phyloP scores from a whole-genome alignment of 345 rosid species.

The Eutrema japonicum region DNA sequence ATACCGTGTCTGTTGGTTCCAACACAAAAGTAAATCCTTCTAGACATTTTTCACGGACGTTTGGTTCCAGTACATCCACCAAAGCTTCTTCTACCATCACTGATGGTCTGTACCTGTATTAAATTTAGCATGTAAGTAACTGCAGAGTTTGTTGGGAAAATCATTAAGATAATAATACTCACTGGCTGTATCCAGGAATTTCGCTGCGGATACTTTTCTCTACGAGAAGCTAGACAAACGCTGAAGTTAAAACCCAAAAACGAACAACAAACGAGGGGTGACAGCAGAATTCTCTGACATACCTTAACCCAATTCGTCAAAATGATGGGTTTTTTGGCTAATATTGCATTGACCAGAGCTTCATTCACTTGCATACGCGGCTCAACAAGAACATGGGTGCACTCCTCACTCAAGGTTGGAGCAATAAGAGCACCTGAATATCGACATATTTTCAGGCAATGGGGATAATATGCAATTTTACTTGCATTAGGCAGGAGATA shows the following conservation, averaged over 20 bases:
- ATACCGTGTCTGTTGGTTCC: slow-evolving; percentile 62
- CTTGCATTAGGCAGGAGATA: slow-evolving; percentile 3
- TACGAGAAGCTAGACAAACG: slow-evolving; percentile 63
- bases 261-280: slow-evolving; percentile 7
- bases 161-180: slow-evolving; percentile 50
- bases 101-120: slow-evolving; percentile 59
- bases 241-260: slow-evolving; percentile 34
- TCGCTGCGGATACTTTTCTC: slow-evolving; percentile 65
- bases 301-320: slow-evolving; percentile 75
- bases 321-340: slow-evolving; percentile 63
- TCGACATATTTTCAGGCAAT: slow-evolving; percentile 27
- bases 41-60: slow-evolving; percentile 69
- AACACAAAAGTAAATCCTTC: slow-evolving; percentile 69
- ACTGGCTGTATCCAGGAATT: slow-evolving; percentile 71
- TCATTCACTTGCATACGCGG: slow-evolving; percentile 53
- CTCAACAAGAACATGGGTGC: slow-evolving; percentile 77
- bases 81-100: slow-evolving; percentile 63
- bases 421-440: slow-evolving; percentile 63
- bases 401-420: slow-evolving; percentile 55
- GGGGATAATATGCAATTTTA: not conserved
- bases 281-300: slow-evolving; percentile 26
- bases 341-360: slow-evolving; percentile 62
- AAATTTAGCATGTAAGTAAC: slow-evolving; percentile 24
- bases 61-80: slow-evolving; percentile 64
- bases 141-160: slow-evolving; percentile 23